Base-by-base conservation (phyloP, 352 stramenopile genomes). In the Globisporangium orthogonon region DNA sequence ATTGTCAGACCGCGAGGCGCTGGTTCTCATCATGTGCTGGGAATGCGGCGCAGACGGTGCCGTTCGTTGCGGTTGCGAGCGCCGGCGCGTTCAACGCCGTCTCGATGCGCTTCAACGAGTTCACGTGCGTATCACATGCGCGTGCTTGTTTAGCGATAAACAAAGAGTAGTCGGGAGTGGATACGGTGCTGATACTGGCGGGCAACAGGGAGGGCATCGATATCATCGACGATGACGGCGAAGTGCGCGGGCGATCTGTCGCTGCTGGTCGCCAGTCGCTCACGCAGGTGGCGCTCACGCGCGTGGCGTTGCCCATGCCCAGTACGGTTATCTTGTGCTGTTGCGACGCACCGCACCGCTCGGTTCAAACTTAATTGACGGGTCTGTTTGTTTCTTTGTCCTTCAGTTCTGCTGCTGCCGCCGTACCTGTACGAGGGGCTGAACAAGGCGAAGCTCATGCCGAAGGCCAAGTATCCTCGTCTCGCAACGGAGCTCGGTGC, bases 61-160 rank as follows among this genome's bases (percentile, higher is more conserved):
- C 86, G 15, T 95, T 93, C 58, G 64, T 94, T 31, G 84, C 86
- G 18, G 86, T 95, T 1, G 83, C 81, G 0, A 89, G 78, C 37
- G 86, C 86, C 18, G 86, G 86, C 62, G 83, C 78, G 13, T 91
- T 91, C 61, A 94, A 95, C 58, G 84, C 81, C 17, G 84, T 93
- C n/a, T 90, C 83, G 0, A 93, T 93, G 81, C 80, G 86, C n/a
- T 85, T 89, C 53, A 91, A 89, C 50, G 86, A 95, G 67, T 84
- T 85, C 61, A 73, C 76, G 83, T 93, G 73, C 56, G 80, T 76
- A 14, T 28, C 33, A 30, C 40, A 50, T 50, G 7, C n/a, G 31
- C 50, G 13, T 52, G 13, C 50, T 29, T 7, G 6, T 11, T 23
- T 23, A 23, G 23, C 23, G 23, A 23, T 23, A 23, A 23, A 23